Base-by-base conservation (phyloP, 2,329 filamentous ascomycete species). In the Ampelomyces quisqualis region DNA sequence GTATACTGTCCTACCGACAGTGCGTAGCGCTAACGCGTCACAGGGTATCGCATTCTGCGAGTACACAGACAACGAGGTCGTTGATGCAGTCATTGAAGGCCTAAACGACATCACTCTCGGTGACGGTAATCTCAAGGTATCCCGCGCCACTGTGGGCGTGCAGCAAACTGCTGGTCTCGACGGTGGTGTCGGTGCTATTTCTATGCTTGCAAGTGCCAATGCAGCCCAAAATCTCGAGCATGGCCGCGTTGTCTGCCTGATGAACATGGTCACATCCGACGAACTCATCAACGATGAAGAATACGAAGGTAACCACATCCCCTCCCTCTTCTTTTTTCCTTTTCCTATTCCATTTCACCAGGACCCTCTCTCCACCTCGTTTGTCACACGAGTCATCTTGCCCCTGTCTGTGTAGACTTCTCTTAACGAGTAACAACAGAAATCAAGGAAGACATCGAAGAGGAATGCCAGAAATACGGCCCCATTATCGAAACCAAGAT, bases 241-340 rank as follows among this genome's bases (percentile, higher is more conserved):
- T 45, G 87, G 87, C 52, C 81, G 88, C 40, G 91, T 98, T 11
- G 69, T 98, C 46, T 91, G 95, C 71, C 75, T 98, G 47, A 80
- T 98, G 62, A 98, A 98, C 74, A 98, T 98, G 93, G 91, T 98
- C 23, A 98, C 93, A 0, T 79, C 90, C 0, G 93, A 98, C 58
- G 93, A 98, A 70, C 75, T 98, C 17, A 82, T 96, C 71, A 90
- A 97, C 64, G 84, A 84, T 36, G 90, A 97, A 23, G 93, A 98
- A 62, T 97, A 96, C 62, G 88, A 96, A 71, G 91, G 91, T 90
- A 77, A 63, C 75, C 57, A 7, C 21, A 17, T 13, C 22, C 5
- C 11, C 8, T 14, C 26, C 5, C 26, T 3, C 13, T 14, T 4
- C 10, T 6, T 3, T 4, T n/a, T 26, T 6, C 24, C 7, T n/a